Base-by-base conservation (phyloP, 768 basidiomycete genomes). In the Mycena vulgaris region DNA sequence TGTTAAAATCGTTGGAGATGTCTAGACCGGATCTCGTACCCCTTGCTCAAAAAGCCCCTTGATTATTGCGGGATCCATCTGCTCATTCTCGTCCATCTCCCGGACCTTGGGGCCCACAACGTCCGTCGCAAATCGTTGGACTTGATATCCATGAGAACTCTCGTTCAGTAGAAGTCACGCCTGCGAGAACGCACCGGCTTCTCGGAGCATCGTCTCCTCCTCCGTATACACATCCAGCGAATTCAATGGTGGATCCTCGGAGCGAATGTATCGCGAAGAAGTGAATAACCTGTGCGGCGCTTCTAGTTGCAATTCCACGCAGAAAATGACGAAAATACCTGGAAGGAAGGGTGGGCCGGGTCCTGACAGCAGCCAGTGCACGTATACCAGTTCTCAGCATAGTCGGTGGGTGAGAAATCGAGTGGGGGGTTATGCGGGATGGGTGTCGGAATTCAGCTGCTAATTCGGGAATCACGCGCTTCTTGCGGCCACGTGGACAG, bases 1-100 rank as follows among this genome's bases (percentile, higher is more conserved):
- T 42, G 61, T 37, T 40, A 47, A 27, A 27, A 31, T 30, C 37
- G 64, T 67, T 23, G 39, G 17, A 31, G 16, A 47, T 49, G 40
- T 37, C 47, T 40, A 25, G 7, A 5, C 49, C 57, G 69, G 57
- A 65, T 59, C 4, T 82, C 93, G 75, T 78, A 97, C 96, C 21
- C 98, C 98, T 82, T 98, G 96, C 57, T 98, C 96, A 71, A 98
- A 99, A 16, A 98, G 87, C 0, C 91, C 95, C 75, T 93, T 86
- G 77, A 99, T 95, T 71, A 99, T 80, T 0, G 83, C 86, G 1
- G 94, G 90, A 78, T 98, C 96, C 97, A 99, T 99, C 65, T 80
- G 83, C 82, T 99, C 97, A 63, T 92, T 93, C 86, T 99, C 98
- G 77, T 99, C 98, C 98, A 99, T 99, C 80, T 97, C 96, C 25